Conservation (phyloP, 768 basidiomycete species). For the Clitopilus passeckerianus region DNA sequence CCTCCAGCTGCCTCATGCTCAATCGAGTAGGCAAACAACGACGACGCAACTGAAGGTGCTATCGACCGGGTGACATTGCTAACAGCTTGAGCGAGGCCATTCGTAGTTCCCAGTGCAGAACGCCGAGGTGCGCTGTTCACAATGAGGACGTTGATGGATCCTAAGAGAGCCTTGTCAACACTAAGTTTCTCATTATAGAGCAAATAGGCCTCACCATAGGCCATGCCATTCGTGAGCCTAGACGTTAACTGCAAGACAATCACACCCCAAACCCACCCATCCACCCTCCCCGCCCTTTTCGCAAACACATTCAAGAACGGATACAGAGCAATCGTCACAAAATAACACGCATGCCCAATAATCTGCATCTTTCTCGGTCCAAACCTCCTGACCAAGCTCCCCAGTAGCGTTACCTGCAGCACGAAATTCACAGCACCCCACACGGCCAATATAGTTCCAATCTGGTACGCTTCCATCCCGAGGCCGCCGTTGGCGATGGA, state of each 20-base stretch:
- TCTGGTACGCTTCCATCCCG: constrained; percentile 31
- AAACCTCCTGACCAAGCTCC: constrained; percentile 23
- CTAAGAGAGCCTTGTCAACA: background rate
- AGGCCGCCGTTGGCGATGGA: constrained; percentile 39
- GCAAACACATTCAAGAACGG: constrained; percentile 35
- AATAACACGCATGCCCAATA: constrained; percentile 20
- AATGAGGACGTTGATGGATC: constrained; percentile 10
- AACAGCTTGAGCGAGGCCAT: constrained; percentile 52
- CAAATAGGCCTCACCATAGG: constrained; percentile 26
- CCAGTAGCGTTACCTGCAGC: constrained; percentile 29
- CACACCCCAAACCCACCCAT: constrained; percentile 24
- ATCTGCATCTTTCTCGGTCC: constrained; percentile 32
- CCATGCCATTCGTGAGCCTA: constrained; percentile 24
- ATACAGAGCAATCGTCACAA: constrained; percentile 26
- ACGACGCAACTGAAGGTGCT: constrained; percentile 36
- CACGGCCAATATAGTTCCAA: constrained; percentile 30
- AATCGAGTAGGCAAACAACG: constrained; percentile 13
- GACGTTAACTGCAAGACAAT: constrained; percentile 18
- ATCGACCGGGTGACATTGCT: constrained; percentile 42
- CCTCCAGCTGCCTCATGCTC: constrained; percentile 9
- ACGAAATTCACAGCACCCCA: constrained; percentile 32
- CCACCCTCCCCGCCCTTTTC: constrained; percentile 15
- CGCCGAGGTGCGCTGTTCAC: constrained; percentile 11
- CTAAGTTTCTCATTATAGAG: background rate
- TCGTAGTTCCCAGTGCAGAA: constrained; percentile 27